Evolutionary conservation across 2,329 filamentous ascomycete species (phyloP), one percentile per base, ranked within the genome.

Genomic region (Alternaria sp.): DNA sequence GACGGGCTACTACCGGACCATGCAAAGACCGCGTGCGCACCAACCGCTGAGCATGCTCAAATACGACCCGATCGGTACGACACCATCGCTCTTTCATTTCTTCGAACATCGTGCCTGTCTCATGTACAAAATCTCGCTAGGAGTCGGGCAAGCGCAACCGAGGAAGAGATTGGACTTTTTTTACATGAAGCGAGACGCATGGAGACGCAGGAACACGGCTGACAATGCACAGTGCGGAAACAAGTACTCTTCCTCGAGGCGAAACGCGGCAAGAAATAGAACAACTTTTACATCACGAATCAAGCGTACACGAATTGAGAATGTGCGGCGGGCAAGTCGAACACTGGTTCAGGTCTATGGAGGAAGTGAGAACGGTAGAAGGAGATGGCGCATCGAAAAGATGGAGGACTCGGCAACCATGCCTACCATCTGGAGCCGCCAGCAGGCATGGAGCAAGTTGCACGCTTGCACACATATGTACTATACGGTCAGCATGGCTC

Each of bases 1-100:
- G 90, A 99, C 95, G 27, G 95, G 95, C 75, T 99, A 93, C 86
- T 99, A 94, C 86, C 94, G 94, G 81, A 96, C 93, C 55, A 89
- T 97, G 80, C 86, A 90, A 71, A 90, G 96, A 60, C 94, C 93
- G 12, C 90, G 95, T 70, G 86, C 87, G 30, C 86, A 93, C 65
- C 85, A 90, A 45, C 94, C 96, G 58, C 87, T 99, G 82, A 96
- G 93, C 83, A 95, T 99, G 93, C 84, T 99, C 73, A 99, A 99
- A 85, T 99, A 99, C 82, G 95, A 99, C 78, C 95, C 95, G 43
- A 94, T 99, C 67, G 90, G 92, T 97, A 88, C 68, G 86, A 79
- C 14, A 40, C 44, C 59, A 18, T 27, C 11, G 20, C 11, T 8
- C 48, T 16, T 18, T 34, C 8, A 18, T 8, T 7, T 28, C 18